phyloP scores from a whole-genome alignment of 106 monocot species.

The Alisma plantagoaquatica region DNA sequence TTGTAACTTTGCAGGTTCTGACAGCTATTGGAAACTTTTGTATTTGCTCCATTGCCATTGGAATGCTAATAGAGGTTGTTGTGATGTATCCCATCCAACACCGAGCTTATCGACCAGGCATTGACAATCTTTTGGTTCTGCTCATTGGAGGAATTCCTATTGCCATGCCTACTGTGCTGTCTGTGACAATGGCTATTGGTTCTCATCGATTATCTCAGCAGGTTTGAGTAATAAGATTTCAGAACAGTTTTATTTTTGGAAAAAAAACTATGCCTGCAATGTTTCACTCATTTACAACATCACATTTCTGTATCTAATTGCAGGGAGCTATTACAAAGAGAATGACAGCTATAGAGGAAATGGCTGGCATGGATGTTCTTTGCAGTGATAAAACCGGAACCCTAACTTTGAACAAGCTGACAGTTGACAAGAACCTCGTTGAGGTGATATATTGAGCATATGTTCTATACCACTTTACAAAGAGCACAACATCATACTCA shows the following conservation, averaged over 20 bases:
- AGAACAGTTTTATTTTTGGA: not conserved
- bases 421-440: conserved; percentile 63
- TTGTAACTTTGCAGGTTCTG: conserved; percentile 46
- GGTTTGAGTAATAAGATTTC: conserved; percentile 24
- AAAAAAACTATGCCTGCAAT: not conserved
- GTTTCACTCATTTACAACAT: not conserved
- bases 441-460: conserved; percentile 27
- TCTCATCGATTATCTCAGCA: conserved; percentile 90
- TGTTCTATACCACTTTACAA: not conserved
- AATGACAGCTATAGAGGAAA: conserved; percentile 91
- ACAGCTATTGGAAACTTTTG: conserved; percentile 96
- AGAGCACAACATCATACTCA: not conserved
- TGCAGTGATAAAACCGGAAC: conserved; percentile 95
- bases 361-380: conserved; percentile 98
- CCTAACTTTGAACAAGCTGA: conserved; percentile 74
- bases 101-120: conserved; percentile 79
- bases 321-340: conserved; percentile 91
- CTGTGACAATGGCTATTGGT: conserved; percentile 99
- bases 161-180: conserved; percentile 97
- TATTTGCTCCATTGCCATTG: conserved; percentile 90
- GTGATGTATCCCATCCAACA: conserved; percentile 98
- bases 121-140: conserved; percentile 94
- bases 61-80: conserved; percentile 80
- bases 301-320: conserved; percentile 2
- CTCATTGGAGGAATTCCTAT: conserved; percentile 99